Conservation (phyloP, 306 rosid species). For the Trichosanthes truncata region DNA sequence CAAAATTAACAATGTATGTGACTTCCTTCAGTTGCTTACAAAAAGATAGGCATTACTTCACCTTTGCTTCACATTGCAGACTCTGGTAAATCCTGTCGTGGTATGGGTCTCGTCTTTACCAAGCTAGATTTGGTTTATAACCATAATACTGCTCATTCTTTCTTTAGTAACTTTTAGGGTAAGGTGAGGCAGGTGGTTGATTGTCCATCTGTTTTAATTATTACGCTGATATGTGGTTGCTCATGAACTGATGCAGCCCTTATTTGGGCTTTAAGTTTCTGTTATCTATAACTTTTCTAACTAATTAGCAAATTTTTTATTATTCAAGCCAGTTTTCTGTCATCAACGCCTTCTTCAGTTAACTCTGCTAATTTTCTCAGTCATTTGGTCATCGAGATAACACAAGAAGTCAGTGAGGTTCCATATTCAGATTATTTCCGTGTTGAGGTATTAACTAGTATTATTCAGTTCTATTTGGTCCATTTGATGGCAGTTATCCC, state of each 20-base stretch:
- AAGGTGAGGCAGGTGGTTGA: background rate
- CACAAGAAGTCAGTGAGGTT: constrained; percentile 83
- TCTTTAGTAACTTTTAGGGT: background rate
- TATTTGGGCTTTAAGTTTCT: background rate
- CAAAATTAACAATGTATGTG: background rate
- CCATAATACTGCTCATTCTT: background rate
- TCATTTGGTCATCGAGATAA: constrained; percentile 82
- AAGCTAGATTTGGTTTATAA: background rate
- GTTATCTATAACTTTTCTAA: background rate
- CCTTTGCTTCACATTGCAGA: background rate
- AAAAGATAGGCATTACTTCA: background rate
- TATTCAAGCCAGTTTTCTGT: background rate
- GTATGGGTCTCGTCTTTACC: background rate
- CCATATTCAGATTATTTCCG: constrained; percentile 85
- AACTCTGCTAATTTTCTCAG: constrained; percentile 27
- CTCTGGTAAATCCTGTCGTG: background rate
- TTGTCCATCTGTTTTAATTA: background rate
- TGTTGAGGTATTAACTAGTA: constrained; percentile 56
- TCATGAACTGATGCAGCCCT: background rate
- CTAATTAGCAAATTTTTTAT: background rate
- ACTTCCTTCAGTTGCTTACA: background rate
- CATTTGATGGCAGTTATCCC: constrained; percentile 5
- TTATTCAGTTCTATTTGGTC: background rate
- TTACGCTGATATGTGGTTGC: background rate
- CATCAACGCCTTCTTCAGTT: background rate